Base-by-base conservation (phyloP, 495 filamentous ascomycete species). In the Penicilliopsis zonata region DNA sequence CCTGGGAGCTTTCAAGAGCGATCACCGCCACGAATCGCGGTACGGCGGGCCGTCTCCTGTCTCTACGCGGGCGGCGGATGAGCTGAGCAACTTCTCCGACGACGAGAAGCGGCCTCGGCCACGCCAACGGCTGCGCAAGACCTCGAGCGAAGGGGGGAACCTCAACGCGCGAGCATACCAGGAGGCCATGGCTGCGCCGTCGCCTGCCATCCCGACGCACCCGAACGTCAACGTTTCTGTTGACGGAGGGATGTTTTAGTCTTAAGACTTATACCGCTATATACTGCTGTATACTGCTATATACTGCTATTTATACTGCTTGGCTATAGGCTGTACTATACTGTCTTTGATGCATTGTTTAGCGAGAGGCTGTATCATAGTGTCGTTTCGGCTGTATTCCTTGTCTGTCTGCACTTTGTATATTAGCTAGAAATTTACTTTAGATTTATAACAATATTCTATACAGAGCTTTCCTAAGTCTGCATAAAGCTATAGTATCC, bases 51-150 rank as follows among this genome's bases (percentile, higher is more conserved):
- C 50, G 0, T 46, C 48, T 6, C 37, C 41, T 13, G 16, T 16
- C 16, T 53, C 51, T 10, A 44, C 42, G 28, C 59, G 33, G 31
- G 36, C 48, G 9, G 47, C 37, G 2, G 67, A 65, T 10, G 67
- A 70, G 33, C 56, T 57, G 4, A 69, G 61, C 33, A 53, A 43
- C 12, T 71, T 72, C 34, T 63, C 57, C 0, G 59, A 57, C 15
- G 69, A 72, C 30, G 74, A 78, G 45, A 69, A 43, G 49, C 66
- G 47, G 15, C 50, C 42, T 22, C 41, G 40, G 40, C 55, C 42
- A 32, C 62, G 67, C 19, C 59, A 67, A 22, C 58, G 65, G 27
- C 53, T 76, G 4, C 67, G 72, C 43, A 75, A 80, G 35, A 50
- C 51, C 18, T 64, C 56, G 14, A 69, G 61, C 40, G 67, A 67